Percentiles rank a stretch among this genome's conserved stretches.
phyloP scores from a whole-genome alignment of 495 filamentous ascomycete genomes.

The Daldinia grandis region DNA sequence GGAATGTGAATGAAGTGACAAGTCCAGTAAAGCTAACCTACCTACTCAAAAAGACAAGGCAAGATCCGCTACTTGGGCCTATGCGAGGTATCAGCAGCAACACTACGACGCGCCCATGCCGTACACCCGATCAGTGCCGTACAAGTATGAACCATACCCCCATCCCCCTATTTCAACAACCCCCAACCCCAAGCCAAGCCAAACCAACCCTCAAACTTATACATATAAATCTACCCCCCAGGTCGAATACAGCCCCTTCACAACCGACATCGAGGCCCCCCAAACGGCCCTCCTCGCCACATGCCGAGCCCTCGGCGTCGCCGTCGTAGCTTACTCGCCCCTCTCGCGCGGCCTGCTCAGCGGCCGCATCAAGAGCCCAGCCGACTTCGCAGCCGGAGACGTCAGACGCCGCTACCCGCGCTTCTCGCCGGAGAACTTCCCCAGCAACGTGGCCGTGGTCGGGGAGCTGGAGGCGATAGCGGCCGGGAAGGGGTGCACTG shows the following conservation, averaged over 20 bases:
- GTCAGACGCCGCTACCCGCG: conserved; percentile 56
- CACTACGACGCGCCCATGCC: conserved; percentile 66
- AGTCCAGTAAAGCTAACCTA: neutral
- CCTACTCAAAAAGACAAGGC: conserved; percentile 46
- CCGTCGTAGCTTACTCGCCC: conserved; percentile 68
- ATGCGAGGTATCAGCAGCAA: conserved; percentile 62
- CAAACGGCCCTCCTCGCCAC: conserved; percentile 60
- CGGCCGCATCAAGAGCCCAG: conserved; percentile 53
- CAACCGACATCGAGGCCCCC: conserved; percentile 63
- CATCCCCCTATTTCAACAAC: neutral
- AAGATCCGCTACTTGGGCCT: conserved; percentile 70
- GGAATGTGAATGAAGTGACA: neutral
- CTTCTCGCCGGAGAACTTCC: conserved; percentile 60
- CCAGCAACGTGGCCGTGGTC: conserved; percentile 59
- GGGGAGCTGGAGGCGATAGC: conserved; percentile 56
- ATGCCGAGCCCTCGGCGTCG: conserved; percentile 67
- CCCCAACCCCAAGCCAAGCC: too few relatives aligned
- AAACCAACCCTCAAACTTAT: neutral
- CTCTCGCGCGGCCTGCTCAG: conserved; percentile 68
- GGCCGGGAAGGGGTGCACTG: conserved; percentile 55
- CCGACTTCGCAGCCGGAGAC: conserved; percentile 58
- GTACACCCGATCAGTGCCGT: conserved; percentile 67
- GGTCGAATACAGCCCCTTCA: conserved; percentile 70
- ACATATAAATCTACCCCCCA: neutral
- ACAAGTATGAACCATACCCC: conserved; percentile 44